Evolutionary conservation across 331 rosid species (phyloP).

Genomic region (Saraca asoca): DNA sequence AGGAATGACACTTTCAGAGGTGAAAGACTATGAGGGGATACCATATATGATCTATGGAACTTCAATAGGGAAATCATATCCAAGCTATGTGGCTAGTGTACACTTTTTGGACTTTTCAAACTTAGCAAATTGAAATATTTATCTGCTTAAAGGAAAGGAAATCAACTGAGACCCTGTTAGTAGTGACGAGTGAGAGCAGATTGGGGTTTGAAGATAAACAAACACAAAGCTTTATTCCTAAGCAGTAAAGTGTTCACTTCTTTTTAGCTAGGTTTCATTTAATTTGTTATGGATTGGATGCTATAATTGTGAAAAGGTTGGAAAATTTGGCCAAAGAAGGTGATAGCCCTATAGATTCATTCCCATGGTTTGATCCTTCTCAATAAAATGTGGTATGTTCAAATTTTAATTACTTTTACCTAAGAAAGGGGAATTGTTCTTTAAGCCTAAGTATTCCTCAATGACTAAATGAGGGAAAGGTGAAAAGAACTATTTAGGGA

Average conservation of each 20-base stretch:
- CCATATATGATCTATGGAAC: background rate
- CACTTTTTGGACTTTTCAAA: conserved; percentile 9
- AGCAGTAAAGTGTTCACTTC: background rate
- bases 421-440: no score
- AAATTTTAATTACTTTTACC: no score
- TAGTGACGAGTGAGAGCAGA: background rate
- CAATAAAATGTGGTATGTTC: no score
- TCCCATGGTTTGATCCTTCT: no score
- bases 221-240: background rate
- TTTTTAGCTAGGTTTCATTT: no score
- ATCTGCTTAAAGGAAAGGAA: conserved; percentile 8
- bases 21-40: conserved; percentile 5
- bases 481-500: background rate
- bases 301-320: background rate
- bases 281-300: no score
- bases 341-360: background rate
- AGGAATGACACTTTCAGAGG: background rate
- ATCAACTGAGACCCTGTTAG: conserved; percentile 6
- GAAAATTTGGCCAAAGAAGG: background rate
- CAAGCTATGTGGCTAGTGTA: background rate
- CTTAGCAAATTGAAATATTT: conserved; percentile 13
- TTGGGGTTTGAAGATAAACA: background rate
- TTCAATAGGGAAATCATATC: background rate
- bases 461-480: background rate
- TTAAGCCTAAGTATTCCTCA: background rate